phyloP scores from a whole-genome alignment of 2,329 filamentous ascomycete genomes.

The Aspergillus fischeri region DNA sequence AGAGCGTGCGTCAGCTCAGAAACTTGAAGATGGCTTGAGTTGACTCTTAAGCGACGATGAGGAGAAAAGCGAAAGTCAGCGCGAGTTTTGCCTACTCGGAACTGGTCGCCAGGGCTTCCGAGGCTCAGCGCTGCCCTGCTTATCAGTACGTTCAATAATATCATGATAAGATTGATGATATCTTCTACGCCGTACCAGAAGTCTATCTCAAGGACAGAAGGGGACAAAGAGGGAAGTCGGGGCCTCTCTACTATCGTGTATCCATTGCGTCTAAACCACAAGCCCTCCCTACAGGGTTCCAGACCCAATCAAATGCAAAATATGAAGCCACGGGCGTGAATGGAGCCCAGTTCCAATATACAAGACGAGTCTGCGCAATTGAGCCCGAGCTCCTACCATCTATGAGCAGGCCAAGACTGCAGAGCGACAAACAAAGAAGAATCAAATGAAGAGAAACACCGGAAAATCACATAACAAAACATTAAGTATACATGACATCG shows the following conservation, averaged over 20 bases:
- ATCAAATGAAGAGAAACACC: background rate
- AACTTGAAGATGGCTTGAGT: background rate
- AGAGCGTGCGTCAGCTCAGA: background rate
- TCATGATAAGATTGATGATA: background rate
- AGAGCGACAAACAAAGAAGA: background rate
- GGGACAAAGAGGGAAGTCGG: background rate
- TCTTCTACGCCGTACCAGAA: background rate
- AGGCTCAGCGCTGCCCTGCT: background rate
- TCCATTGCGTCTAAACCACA: background rate
- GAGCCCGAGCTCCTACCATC: background rate
- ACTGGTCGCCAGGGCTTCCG: background rate
- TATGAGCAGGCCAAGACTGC: background rate
- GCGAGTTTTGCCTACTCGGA: background rate
- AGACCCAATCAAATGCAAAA: background rate
- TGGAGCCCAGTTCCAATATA: background rate
- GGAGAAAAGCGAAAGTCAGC: background rate
- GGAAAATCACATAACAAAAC: background rate
- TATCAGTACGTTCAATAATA: background rate
- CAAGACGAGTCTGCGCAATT: background rate
- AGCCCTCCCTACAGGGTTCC: background rate
- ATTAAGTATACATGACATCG: conserved; percentile 8
- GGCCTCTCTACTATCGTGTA: background rate
- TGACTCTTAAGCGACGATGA: background rate
- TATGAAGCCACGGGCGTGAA: background rate
- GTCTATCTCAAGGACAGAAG: background rate